These are phyloP conservation scores for Kingdonia uniflora DNA, from an alignment of 164 flowering plant genomes.

Conservation along the genomic window DNA sequence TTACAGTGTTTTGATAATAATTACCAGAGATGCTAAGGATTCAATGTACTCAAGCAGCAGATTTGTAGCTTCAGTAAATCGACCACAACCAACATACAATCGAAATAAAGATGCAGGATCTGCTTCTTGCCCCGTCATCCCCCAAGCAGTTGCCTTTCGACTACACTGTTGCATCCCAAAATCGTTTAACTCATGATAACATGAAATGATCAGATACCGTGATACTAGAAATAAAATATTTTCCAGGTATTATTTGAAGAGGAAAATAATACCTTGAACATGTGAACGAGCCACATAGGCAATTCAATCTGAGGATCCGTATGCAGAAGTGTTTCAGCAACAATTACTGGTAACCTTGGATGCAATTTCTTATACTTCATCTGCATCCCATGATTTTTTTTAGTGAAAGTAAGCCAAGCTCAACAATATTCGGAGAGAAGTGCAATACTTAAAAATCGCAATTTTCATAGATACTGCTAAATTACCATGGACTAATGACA, in stretches of 20 bases:
- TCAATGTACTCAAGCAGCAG: constrained; percentile 71
- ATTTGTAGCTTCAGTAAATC: constrained; percentile 75
- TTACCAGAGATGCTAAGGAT: constrained; percentile 56
- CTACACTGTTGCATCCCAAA: constrained; percentile 36
- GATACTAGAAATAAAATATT: neutral
- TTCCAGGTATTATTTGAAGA: neutral
- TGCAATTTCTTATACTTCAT: constrained; percentile 57
- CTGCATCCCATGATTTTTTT: constrained; percentile 25
- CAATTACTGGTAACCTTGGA: constrained; percentile 68
- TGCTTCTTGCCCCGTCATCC: constrained; percentile 81
- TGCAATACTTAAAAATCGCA: too few species aligned
- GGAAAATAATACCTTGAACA: constrained; percentile 67
- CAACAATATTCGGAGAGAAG: neutral
- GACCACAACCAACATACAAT: constrained; percentile 74
- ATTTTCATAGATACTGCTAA: too few species aligned
- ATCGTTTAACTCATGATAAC: neutral
- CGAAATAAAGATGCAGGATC: constrained; percentile 69
- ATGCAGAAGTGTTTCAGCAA: constrained; percentile 83
- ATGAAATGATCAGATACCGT: neutral
- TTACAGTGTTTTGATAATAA: constrained; percentile 4
- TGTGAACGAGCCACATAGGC: constrained; percentile 86
- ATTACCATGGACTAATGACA: neutral
- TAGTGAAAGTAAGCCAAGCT: neutral
- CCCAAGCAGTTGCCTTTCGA: constrained; percentile 39
- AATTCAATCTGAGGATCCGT: constrained; percentile 74